Evolutionary conservation across 768 basidiomycete genomes (phyloP), one percentile per base, ranked within the genome.

Genomic region (Xerocomus potaroensis): DNA sequence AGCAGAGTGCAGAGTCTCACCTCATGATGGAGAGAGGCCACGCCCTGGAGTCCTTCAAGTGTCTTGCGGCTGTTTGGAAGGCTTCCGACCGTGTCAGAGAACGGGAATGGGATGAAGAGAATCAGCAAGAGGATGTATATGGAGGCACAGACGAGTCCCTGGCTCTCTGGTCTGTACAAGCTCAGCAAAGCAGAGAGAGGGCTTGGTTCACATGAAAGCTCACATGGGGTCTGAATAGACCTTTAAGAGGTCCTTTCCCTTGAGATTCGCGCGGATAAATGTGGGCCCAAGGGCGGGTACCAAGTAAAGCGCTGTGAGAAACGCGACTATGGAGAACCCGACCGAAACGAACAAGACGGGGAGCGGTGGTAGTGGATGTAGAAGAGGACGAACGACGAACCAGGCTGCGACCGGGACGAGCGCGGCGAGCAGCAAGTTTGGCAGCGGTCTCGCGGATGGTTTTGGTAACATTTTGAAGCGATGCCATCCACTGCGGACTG

Each of bases 71-170:
- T 64, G 61, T 68, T 61, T 21, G 72, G 65, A 26, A 75, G 72
- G 44, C 69, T 74, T 24, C 75, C 63, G 35, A 87, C 75, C 3
- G 81, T 72, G 50, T 85, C 76, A 37, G 91, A 88, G 67, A 96
- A 99, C 0, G 91, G 89, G 60, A 97, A 94, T 0, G 95, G 95
- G 47, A 96, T 95, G 60, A 98, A 99, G 5, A 96, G 72, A 47
- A 91, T 89, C 53, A 99, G 70, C 33, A 86, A 69, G 33, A 90
- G 76, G 48, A 96, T 86, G 63, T 98, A 98, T 45, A 94, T 76
- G 2, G 84, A 78, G 1, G 95, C 93, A 59, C 86, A 90, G 40
- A 96, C 84, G 48, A 97, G 81, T 11, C 95, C 95, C 58, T 87
- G 80, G 54, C 91, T 91, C 71, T 99, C 96, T 34, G 96, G 94